Base-by-base conservation (phyloP, 73 alveolate genomes). In the Paramecium pentaurelia region DNA sequence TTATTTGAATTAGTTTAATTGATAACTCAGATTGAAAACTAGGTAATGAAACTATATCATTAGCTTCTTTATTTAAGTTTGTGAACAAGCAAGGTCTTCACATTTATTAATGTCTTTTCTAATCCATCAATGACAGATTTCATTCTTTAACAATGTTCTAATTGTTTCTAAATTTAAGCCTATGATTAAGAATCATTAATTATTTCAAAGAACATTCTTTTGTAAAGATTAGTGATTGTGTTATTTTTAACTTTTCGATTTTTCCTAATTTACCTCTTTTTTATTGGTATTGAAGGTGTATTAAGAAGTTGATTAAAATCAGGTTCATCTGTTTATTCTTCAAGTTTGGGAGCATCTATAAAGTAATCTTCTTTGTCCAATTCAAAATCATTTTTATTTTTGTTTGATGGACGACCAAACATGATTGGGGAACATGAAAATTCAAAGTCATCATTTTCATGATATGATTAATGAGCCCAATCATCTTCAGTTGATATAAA, bases 121-220 rank as follows among this genome's bases (percentile, higher is more conserved):
- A 64, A 64, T 32, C 84, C 84, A 64, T 64, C 84, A 28, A 64
- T 64, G 27, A 64, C 28, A 64, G 84, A 32, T 4, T 64, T 64
- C 84, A 64, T 64, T 64, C 30, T 64, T 34, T 64, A 64, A 12
- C 84, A 64, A 64, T 64, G 84, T 64, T 64, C 42, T 64, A 64
- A 34, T 64, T 64, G 27, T 10, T 64, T 64, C 16, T 32, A 11
- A 34, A 64, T 64, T 34, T 64, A 10, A 64, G 25, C 47, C 11
- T 64, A 28, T 6, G 84, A 64, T 64, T 28, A 34, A 8, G 84
- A 11, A 12, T 64, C 84, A 64, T 64, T 34, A 28, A 64, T 64
- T 28, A 64, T 64, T 20, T 64, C 11, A 3, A 54, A 64, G 47
- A 64, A 12, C 51, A 64, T 64, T 4, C 47, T 64, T 64, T 64